Evolutionary conservation across 2,329 filamentous ascomycete genomes (phyloP).

Genomic region (Sporothrix globosa): DNA sequence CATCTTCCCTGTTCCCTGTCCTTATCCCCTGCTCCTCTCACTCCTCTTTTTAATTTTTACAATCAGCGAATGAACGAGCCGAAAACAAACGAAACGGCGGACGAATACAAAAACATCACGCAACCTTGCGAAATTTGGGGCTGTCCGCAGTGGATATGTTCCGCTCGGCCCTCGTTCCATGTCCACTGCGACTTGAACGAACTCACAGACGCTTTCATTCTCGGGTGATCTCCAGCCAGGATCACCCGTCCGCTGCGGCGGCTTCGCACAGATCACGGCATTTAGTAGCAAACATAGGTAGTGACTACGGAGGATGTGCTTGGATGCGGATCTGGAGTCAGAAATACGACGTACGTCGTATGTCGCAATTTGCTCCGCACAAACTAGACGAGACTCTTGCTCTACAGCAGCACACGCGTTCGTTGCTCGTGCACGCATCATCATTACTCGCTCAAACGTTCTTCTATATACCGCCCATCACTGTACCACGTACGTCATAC

Average conservation of each 20-base stretch:
- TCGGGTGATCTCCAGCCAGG: conserved; percentile 28
- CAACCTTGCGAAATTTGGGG: background rate
- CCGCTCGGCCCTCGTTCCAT: conserved; percentile 22
- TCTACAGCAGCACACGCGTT: background rate
- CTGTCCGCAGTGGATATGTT: background rate
- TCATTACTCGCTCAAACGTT: conserved; percentile 4
- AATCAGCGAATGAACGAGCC: background rate
- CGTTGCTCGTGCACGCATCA: background rate
- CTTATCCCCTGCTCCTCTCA: conserved; percentile 10
- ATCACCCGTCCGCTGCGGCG: conserved; percentile 17
- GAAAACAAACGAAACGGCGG: background rate
- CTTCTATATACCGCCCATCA: background rate
- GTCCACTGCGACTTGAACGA: background rate
- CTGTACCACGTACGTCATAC: background rate
- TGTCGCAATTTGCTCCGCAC: conserved; percentile 4
- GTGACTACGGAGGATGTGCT: background rate
- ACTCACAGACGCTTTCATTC: background rate
- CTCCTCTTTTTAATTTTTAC: background rate
- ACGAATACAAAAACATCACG: background rate
- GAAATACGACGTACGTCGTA: background rate
- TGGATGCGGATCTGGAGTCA: background rate
- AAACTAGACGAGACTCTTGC: background rate
- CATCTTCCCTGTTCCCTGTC: conserved; percentile 15
- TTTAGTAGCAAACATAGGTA: background rate
- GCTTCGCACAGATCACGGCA: conserved; percentile 27